Conservation (phyloP, 2,329 filamentous ascomycete genomes). For the Trichoderma brevicompactum region DNA sequence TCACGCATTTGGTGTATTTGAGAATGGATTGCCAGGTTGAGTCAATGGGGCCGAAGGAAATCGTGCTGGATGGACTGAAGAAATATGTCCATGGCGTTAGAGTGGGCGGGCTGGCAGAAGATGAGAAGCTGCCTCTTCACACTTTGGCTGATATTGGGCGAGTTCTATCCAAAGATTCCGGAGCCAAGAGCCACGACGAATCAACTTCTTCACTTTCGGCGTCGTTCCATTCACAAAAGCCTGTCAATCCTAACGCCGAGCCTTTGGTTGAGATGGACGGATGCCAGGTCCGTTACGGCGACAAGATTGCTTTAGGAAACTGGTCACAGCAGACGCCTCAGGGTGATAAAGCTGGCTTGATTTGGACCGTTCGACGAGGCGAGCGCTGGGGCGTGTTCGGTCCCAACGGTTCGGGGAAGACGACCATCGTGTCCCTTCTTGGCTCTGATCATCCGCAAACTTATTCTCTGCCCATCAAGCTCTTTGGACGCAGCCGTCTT, state of each 20-base stretch:
- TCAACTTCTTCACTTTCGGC: slow-evolving; percentile 15
- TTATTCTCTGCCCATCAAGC: slow-evolving; percentile 82
- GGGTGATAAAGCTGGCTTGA: slow-evolving; percentile 64
- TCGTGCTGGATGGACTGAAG: slow-evolving; percentile 61
- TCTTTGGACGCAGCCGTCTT: slow-evolving; percentile 82
- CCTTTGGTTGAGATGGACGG: slow-evolving; percentile 85
- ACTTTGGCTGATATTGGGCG: slow-evolving; percentile 56
- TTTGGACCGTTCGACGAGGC: slow-evolving; percentile 82
- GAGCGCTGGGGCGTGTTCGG: slow-evolving; percentile 93
- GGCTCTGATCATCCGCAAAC: slow-evolving; percentile 96
- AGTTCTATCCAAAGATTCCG: slow-evolving; percentile 41
- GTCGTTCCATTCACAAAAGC: slow-evolving; percentile 33
- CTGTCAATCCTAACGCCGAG: slow-evolving; percentile 55
- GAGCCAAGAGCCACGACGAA: not conserved
- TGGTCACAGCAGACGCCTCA: slow-evolving; percentile 67
- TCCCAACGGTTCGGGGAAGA: slow-evolving; percentile 94
- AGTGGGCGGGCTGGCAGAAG: slow-evolving; percentile 50
- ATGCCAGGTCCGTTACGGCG: slow-evolving; percentile 79
- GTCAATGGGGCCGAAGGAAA: slow-evolving; percentile 66
- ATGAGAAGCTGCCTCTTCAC: slow-evolving; percentile 53
- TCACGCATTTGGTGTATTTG: slow-evolving; percentile 80
- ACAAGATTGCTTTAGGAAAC: slow-evolving; percentile 76
- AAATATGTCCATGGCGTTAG: slow-evolving; percentile 54
- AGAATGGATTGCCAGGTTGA: slow-evolving; percentile 68
- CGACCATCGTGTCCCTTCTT: slow-evolving; percentile 87